Evolutionary conservation across 169 alveolate species (phyloP), one percentile per base, ranked within the genome.

Genomic region (Miamiensis avidus): DNA sequence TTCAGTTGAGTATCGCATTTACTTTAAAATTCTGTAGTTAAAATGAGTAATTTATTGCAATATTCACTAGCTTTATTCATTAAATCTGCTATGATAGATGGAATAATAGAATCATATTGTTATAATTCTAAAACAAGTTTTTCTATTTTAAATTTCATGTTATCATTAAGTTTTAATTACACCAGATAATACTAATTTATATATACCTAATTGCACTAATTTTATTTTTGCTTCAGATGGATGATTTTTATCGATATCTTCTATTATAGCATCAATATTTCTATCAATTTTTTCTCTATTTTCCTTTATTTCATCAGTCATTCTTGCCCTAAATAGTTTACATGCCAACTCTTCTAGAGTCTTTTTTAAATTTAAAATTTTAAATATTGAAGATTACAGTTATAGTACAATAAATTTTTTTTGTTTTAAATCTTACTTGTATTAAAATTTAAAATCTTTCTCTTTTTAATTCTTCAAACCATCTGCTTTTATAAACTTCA

Each of bases 281-380:
- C 20, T 29, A 26, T 34, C 34, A 49, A 79, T 0, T 25, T 64
- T 34, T n/a, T 79, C 75, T 79, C 84, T 34, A 25, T 64, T 34
- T 15, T 31, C 29, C 25, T 34, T 72, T 29, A 79, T 49, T 28
- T 79, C 84, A 29, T 79, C 84, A 0, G 30, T 49, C 49, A 79
- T 79, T 79, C 84, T 79, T 0, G 84, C 76, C 64, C 64, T 79
- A 79, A 49, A 79, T 49, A 79, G n/a, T 79, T 79, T 79, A 4
- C 29, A 11, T 25, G 64, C 84, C 20, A 49, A 64, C 15, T 28
- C 64, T 49, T 79, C 84, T 64, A 79, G 64, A 79, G 31, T 79
- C 69, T 49, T n/a, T n/a, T 11, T 49, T 11, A 49, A 49, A 49
- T 49, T 49, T 4, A 49, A 49, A 4, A 49, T 11, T 11, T 49